Percentiles rank a stretch among this genome's conserved stretches.
phyloP scores from a whole-genome alignment of 495 filamentous ascomycete genomes.

The Hypoxylon fuscum region DNA sequence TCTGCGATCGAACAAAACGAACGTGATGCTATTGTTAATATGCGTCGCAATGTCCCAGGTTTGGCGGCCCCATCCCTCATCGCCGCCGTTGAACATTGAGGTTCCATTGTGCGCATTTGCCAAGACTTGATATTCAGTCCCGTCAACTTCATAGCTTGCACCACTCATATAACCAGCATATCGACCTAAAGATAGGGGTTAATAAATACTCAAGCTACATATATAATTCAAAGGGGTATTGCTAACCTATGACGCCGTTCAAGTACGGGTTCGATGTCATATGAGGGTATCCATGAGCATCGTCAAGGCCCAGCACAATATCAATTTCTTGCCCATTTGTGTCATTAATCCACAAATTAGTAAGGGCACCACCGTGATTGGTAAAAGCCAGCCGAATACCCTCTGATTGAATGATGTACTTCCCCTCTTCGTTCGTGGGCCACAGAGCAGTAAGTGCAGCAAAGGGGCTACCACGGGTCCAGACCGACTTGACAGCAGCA shows the following conservation, averaged over 20 bases:
- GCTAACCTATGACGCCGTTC: neutral
- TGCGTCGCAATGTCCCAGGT: neutral
- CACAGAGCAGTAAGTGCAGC: neutral
- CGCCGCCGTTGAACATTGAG: neutral
- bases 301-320: slow-evolving; percentile 3
- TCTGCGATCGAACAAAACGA: slow-evolving; percentile 4
- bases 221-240: neutral
- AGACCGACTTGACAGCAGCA: neutral
- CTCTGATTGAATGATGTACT: neutral
- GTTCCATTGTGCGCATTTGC: neutral
- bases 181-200: neutral
- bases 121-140: neutral
- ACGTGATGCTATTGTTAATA: neutral
- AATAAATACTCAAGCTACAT: neutral
- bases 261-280: neutral
- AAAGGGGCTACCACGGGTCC: slow-evolving; percentile 2
- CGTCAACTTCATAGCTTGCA: neutral
- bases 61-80: neutral
- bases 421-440: neutral
- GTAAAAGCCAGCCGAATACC: neutral
- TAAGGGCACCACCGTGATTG: neutral
- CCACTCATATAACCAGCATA: neutral
- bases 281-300: neutral
- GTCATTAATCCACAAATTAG: slow-evolving; percentile 6
- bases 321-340: slow-evolving; percentile 5